Evolutionary conservation across 805 yeast genomes (phyloP).

Genomic region (Pichia occidentalis): DNA sequence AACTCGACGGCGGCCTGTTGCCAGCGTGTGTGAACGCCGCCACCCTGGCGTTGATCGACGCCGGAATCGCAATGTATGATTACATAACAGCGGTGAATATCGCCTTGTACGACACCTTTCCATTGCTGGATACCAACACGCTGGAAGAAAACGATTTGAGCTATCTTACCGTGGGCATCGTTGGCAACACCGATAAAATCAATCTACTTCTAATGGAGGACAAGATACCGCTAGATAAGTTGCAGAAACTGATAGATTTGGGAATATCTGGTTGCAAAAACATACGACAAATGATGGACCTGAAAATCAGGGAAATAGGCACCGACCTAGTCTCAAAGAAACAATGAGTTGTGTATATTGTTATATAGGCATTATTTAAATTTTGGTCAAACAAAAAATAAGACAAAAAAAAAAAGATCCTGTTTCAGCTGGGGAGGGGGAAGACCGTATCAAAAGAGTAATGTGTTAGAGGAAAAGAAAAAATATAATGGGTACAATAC

Average conservation of each 20-base stretch:
- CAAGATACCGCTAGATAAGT: constrained; percentile 72
- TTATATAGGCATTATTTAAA: too few relatives aligned
- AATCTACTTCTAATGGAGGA: constrained; percentile 75
- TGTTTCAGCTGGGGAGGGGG: too few relatives aligned
- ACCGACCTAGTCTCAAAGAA: constrained; percentile 32
- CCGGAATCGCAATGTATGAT: constrained; percentile 92
- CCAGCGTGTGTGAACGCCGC: constrained; percentile 78
- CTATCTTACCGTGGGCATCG: constrained; percentile 71
- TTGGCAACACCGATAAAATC: constrained; percentile 76
- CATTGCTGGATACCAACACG: constrained; percentile 75
- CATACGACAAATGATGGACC: constrained; percentile 79
- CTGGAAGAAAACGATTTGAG: constrained; percentile 83
- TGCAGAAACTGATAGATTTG: constrained; percentile 69
- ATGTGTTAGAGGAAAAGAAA: too few relatives aligned
- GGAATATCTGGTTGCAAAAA: constrained; percentile 86
- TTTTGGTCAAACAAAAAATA: too few relatives aligned
- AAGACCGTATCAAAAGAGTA: too few relatives aligned
- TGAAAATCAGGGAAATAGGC: constrained; percentile 73
- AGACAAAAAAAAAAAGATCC: too few relatives aligned
- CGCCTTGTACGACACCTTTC: constrained; percentile 69
- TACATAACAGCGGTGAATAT: constrained; percentile 76
- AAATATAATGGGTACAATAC: too few relatives aligned
- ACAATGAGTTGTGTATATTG: constrained; percentile 13
- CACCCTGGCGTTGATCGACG: constrained; percentile 86
- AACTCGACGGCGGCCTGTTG: constrained; percentile 86